Base-by-base conservation (phyloP, 306 rosid genomes). In the Gastrolobium villosum region DNA sequence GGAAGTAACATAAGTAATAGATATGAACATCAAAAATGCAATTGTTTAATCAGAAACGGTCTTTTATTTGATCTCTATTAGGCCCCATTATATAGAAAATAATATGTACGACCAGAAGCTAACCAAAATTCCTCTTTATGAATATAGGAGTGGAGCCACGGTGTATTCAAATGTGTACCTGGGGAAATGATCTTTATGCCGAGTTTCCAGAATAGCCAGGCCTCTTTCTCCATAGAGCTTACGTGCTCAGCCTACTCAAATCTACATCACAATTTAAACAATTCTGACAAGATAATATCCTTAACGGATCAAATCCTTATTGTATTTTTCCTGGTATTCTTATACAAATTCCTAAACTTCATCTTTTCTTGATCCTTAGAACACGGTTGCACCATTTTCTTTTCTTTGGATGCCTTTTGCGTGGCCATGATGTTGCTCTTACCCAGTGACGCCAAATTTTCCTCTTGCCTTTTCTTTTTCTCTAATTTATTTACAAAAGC, bases 181-280 rank as follows among this genome's bases (percentile, higher is more conserved):
- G 96, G 90, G 70, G 86, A 89, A 78, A 82, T 86, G 90, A 85
- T 84, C 43, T 85, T 84, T 72, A 81, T 77, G 69, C 90, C 90
- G 9, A 72, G 89, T 65, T 62, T 56, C 81, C 70, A 67, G 20
- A 77, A 77, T 75, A 82, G 66, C 70, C 45, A 62, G 32, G 81
- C 86, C 54, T 81, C 87, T 36, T 92, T 87, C 77, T 86, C 86
- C 74, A 56, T 94, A 82, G 92, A 92, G 85, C 85, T 90, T 65
- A 78, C 81, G 43, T 79, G 79, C 41, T 87, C 78, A 8, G 46
- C 62, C 14, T 44, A 86, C 79, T 48, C 86, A 6, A 83, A 41
- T 68, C 78, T 11, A 31, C 63, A 36, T 41, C 85, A 72, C 20
- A 65, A 37, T 63, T 49, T 62, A 14, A 41, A 75, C 14, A 68